Evolutionary conservation across 1,284 basidiomycete genomes (phyloP), one percentile per base, ranked within the genome.

Genomic region (Naganishia cerealis): DNA sequence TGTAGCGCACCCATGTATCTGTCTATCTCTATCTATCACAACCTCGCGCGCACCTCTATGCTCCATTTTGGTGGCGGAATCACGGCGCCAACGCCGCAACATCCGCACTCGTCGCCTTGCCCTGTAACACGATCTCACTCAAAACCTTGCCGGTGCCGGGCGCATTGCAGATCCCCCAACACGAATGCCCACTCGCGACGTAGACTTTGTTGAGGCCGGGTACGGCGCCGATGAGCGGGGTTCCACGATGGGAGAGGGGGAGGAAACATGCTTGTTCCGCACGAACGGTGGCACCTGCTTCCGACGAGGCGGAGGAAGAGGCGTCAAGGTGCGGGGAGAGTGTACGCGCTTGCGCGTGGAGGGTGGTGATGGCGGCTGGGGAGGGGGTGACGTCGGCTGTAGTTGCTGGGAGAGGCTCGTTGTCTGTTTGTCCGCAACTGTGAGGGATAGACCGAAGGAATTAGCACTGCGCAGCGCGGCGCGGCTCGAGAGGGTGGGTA

Each of bases 261-360:
- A 86, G 76, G 75, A 81, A 86, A 76, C 85, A 86, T 0, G 84
- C 83, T 72, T 85, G 84, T 66, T 82, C 79, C 9, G 78, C 77
- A 21, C 50, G 48, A 18, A 52, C 43, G 29, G 46, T 54, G 0
- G 56, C 33, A n/a, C 36, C 70, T 2, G 66, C 72, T 10, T 6
- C 29, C 29, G 71, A 52, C 13, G 68, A 70, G 10, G 40, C 10
- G 10, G 40, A 42, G 10, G 16, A 5, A 50, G 50, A 54, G 26
- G 13, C 53, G 50, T 63, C 50, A 67, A 84, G 80, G 9, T 81
- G 74, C 2, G 83, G 83, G 1, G 82, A 81, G 42, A 86, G 75
- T 2, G 78, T 79, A 29, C 75, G 74, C 8, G 82, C 80, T 73
- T 85, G 83, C 16, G 74, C 70, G 55, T 83, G 75, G 15, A 85